Evolutionary conservation across 2,329 filamentous ascomycete genomes (phyloP), one percentile per base, ranked within the genome.

Genomic region (Paecilomyces sp.): DNA sequence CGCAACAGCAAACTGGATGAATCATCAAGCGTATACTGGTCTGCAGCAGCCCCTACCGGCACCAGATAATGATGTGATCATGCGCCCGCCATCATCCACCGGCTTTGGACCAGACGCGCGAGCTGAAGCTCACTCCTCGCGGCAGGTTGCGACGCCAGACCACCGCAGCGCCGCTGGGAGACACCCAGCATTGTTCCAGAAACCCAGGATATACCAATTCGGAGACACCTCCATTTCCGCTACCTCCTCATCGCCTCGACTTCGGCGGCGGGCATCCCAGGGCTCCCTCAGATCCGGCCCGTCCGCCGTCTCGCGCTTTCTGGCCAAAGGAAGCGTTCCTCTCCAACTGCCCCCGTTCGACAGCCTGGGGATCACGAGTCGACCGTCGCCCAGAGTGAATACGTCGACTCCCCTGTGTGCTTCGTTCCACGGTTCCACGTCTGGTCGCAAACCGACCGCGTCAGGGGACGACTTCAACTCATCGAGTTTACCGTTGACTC

Each of bases 341-440:
- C 70, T 85, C 50, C 79, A 81, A 57, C 75, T 85, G 15, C 82
- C 81, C 4, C 81, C 81, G 1, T 83, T 84, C 66, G 77, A 83
- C 58, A 71, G 76, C 18, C 73, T 83, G 56, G 80, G 80, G 34
- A 82, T 82, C 60, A 76, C 77, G 57, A 73, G 75, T 47, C 41
- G n/a, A 47, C 41, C n/a, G 41, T 47, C 41, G n/a, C 41, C 15
- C 13, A 47, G n/a, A 5, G n/a, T 47, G 41, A 47, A 47, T 47
- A n/a, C 8, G 41, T 47, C 41, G 15, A n/a, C 36, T 41, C 36
- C 36, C 6, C 13, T 41, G 36, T 41, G 36, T 7, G 36, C 36
- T 18, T 41, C 36, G 15, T 41, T 41, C 36, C 36, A 41, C 56
- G 78, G 80, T 54, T 63, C 70, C 6, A 62, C 66, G 24, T 62